phyloP scores from a whole-genome alignment of 2,329 filamentous ascomycete genomes.

The Rosellinia necatrix region DNA sequence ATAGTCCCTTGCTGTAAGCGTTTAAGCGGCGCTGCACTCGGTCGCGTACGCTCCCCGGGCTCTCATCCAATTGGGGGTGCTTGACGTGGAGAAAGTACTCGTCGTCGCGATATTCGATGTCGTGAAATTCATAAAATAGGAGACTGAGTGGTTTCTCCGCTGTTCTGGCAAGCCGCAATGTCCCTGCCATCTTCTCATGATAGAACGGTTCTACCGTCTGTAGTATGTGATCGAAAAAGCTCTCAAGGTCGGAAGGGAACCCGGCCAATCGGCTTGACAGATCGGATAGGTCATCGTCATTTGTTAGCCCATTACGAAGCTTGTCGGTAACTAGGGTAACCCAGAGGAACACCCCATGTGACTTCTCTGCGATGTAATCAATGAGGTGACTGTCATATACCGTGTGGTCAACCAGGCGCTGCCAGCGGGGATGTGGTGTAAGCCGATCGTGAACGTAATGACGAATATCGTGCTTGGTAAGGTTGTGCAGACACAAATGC shows the following conservation, averaged over 20 bases:
- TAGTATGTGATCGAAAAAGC: slow-evolving; percentile 21
- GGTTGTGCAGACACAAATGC: slow-evolving; percentile 33
- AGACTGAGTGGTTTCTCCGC: slow-evolving; percentile 8
- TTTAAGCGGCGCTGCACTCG: slow-evolving; percentile 11
- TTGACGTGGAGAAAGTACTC: slow-evolving; percentile 12
- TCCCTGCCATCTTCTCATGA: slow-evolving; percentile 20
- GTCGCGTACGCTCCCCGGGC: neutral
- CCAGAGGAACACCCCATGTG: slow-evolving; percentile 25
- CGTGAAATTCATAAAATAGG: slow-evolving; percentile 17
- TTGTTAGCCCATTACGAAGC: slow-evolving; percentile 17
- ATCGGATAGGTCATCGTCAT: slow-evolving; percentile 19
- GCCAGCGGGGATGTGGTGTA: slow-evolving; percentile 26
- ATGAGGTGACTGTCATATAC: slow-evolving; percentile 11
- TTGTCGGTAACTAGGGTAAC: slow-evolving; percentile 11
- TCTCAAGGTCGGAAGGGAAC: slow-evolving; percentile 19
- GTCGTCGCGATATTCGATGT: slow-evolving; percentile 19
- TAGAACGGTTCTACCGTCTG: slow-evolving; percentile 23
- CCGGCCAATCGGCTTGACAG: slow-evolving; percentile 6
- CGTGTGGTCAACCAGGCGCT: slow-evolving; percentile 1
- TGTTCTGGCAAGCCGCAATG: slow-evolving; percentile 6
- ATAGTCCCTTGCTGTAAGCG: slow-evolving; percentile 12
- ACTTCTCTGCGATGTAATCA: slow-evolving; percentile 13
- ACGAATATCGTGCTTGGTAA: slow-evolving; percentile 34
- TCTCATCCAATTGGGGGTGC: neutral
- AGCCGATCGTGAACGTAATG: slow-evolving; percentile 27